Evolutionary conservation across 2,329 filamentous ascomycete genomes (phyloP).

Genomic region (Sporothrix curviconia): DNA sequence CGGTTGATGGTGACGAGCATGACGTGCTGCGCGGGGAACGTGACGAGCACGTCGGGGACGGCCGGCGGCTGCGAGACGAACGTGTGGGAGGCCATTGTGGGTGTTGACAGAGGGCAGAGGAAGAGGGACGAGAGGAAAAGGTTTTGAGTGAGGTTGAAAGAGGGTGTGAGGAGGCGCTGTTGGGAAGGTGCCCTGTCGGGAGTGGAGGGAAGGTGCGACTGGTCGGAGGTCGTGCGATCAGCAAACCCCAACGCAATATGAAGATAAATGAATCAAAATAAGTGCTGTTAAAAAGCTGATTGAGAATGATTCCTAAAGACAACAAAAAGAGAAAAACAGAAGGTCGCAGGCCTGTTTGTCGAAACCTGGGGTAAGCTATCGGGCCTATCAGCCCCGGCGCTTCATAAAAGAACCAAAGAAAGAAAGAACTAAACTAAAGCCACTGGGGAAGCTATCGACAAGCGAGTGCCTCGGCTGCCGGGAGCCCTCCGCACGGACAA

Average conservation of each 20-base stretch:
- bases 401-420: too few relatives aligned
- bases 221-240: not conserved
- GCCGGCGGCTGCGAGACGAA: conserved; percentile 34
- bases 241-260: not conserved
- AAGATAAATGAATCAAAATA: not conserved
- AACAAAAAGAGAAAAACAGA: not conserved
- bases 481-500: conserved; percentile 1
- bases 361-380: conserved; percentile 1
- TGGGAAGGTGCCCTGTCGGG: not conserved
- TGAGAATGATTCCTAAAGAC: not conserved
- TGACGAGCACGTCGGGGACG: conserved; percentile 35
- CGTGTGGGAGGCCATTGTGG: conserved; percentile 1
- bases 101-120: too few relatives aligned
- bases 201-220: not conserved
- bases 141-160: not conserved
- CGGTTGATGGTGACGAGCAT: conserved; percentile 56
- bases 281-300: not conserved
- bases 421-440: too few relatives aligned
- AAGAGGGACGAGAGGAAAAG: not conserved
- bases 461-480: not conserved
- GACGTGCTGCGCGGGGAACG: conserved; percentile 48
- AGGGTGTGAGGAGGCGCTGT: not conserved
- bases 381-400: not conserved
- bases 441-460: not conserved
- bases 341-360: not conserved